A percentile compares a stretch with the other conserved stretches of the same genome.
Evolutionary conservation across 1,284 basidiomycete species (phyloP).

Genomic region (Fomitopsis palustris): DNA sequence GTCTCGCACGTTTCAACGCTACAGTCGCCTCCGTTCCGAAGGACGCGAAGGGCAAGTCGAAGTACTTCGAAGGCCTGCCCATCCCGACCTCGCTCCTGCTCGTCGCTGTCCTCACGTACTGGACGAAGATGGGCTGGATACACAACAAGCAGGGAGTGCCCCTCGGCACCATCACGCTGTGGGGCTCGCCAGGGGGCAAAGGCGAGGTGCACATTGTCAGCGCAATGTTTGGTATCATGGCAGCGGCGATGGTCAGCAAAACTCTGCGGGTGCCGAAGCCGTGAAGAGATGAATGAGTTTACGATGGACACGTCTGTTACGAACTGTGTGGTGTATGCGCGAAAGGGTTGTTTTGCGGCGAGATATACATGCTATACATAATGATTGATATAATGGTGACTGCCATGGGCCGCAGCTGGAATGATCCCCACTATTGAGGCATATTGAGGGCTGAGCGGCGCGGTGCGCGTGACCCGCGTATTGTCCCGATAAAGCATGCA

Average conservation of each 20-base stretch:
- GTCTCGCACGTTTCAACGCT: constrained; percentile 97
- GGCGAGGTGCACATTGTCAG: constrained; percentile 81
- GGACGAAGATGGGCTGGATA: constrained; percentile 82
- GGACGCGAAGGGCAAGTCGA: constrained; percentile 82
- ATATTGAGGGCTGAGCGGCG: not conserved
- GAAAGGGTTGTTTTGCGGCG: not conserved
- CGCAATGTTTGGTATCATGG: constrained; percentile 78
- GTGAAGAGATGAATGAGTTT: constrained; percentile 27
- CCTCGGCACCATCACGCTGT: constrained; percentile 67
- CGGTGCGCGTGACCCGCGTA: constrained; percentile 3
- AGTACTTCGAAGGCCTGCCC: constrained; percentile 97
- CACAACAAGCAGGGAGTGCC: constrained; percentile 76
- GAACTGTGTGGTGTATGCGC: not conserved
- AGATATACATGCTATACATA: not conserved
- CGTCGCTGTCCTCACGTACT: constrained; percentile 80
- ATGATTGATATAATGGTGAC: too few species aligned
- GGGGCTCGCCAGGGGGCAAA: constrained; percentile 66
- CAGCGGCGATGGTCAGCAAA: constrained; percentile 94
- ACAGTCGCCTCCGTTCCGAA: constrained; percentile 95
- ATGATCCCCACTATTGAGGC: not conserved
- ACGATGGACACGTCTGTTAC: not conserved
- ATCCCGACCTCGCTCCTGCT: constrained; percentile 90
- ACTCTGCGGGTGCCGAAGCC: constrained; percentile 83
- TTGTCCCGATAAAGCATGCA: constrained; percentile 10
- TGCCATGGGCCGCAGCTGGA: too few species aligned